Base-by-base conservation (phyloP, 805 yeast genomes). In the Cyberlindnera bimundalis region DNA sequence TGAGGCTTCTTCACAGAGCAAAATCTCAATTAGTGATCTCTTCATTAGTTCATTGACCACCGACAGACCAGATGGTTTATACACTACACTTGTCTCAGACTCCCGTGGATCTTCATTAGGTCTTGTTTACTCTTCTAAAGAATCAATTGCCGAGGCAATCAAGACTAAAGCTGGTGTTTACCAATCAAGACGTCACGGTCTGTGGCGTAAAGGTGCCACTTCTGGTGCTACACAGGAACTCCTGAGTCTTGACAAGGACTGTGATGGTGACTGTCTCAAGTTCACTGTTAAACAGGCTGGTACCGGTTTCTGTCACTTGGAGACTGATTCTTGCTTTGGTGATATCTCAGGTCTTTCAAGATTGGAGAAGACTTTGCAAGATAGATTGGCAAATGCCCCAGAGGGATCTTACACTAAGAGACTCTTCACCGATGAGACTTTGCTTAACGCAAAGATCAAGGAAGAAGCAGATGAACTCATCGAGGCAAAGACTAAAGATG, bases 401-500 rank as follows among this genome's bases (percentile, higher is more conserved):
- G 86, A 73, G 49, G 96, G 96, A 2, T 90, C 97, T n/a, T 93
- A 93, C 68, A 91, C 99, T 13, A 79, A 83, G 58, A 75, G 99
- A 49, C 69, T 93, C 47, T 89, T 91, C 57, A 73, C 77, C 37
- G 98, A 93, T 64, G 79, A 78, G 29, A 73, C 70, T 19, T 70
- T 93, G 37, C 72, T 93, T 52, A 69, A 73, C 42, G 96, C 98
- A 19, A 87, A 93, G 70, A 82, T 93, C 65, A 79, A 80, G 62
- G 99, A 93, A 67, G 99, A 93, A 65, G 95, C 96, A 32, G 97
- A 91, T 56, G 99, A 93, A 64, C 76, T 93, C 47, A 79, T 89
- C 24, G 96, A 89, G 43, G 98, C 99, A 14, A 71, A 70, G 27
- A 56, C 69, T 6, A 73, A 73, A 53, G 75, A 74, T 2, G 83